phyloP scores from a whole-genome alignment of 495 filamentous ascomycete species.

The Aspergillus saccharolyticus region DNA sequence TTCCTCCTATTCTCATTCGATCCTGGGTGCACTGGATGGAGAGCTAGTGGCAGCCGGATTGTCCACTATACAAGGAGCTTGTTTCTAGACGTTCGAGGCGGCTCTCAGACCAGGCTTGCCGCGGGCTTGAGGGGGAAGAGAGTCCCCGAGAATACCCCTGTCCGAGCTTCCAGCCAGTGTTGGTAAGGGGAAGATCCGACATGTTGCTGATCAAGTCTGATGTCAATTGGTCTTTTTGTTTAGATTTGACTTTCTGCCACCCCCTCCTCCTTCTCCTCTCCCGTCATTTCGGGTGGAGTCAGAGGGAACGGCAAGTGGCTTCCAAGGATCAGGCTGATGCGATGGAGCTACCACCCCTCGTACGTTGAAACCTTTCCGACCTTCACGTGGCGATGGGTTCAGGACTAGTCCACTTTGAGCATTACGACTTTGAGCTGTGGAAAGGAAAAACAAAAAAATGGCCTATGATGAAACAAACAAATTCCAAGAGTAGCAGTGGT shows the following conservation, averaged over 20 bases:
- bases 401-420: conserved; percentile 9
- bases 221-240: background rate
- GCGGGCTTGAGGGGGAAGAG: background rate
- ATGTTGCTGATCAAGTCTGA: background rate
- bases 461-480: background rate
- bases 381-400: conserved; percentile 7
- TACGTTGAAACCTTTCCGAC: background rate
- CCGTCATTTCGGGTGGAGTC: conserved; percentile 2
- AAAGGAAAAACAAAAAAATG: background rate
- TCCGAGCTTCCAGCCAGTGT: conserved; percentile 1
- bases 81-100: conserved; percentile 4
- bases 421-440: background rate
- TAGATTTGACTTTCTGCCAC: background rate
- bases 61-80: conserved; percentile 11
- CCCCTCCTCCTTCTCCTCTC: background rate
- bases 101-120: conserved; percentile 1
- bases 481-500: background rate
- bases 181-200: background rate
- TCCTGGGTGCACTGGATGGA: background rate
- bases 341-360: background rate
- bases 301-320: background rate
- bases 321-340: background rate
- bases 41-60: conserved; percentile 5
- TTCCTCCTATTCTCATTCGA: background rate
- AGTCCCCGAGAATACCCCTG: background rate